phyloP scores from a whole-genome alignment of 2,329 filamentous ascomycete genomes.

The Ramularia endophylla region DNA sequence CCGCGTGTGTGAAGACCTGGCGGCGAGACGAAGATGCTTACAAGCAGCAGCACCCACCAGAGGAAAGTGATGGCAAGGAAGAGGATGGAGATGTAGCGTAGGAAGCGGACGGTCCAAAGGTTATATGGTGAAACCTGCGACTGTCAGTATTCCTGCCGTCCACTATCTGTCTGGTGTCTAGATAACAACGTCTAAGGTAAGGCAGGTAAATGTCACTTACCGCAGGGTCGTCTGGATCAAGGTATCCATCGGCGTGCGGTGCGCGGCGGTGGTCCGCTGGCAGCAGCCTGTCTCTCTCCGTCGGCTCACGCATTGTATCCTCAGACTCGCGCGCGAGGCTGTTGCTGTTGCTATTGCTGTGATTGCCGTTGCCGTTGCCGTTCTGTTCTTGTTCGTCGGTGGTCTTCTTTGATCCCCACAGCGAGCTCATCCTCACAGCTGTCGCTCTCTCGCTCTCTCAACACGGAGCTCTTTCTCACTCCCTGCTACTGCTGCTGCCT shows the following conservation, averaged over 20 bases:
- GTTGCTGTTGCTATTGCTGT: conserved; percentile 14
- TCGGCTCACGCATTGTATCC: conserved; percentile 39
- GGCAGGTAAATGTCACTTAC: conserved; percentile 43
- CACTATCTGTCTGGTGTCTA: too few relatives aligned
- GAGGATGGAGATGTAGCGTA: conserved; percentile 70
- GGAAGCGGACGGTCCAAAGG: conserved; percentile 78
- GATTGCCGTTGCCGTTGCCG: conserved; percentile 25
- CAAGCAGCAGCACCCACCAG: conserved; percentile 92
- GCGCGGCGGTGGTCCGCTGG: conserved; percentile 49
- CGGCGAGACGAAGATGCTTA: conserved; percentile 84
- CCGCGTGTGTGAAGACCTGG: conserved; percentile 80
- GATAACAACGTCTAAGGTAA: too few relatives aligned
- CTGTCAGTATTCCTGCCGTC: conserved; percentile 18
- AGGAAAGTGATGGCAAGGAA: conserved; percentile 70
- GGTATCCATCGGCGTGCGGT: conserved; percentile 58
- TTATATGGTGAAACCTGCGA: conserved; percentile 77
- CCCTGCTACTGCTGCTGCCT: too few relatives aligned
- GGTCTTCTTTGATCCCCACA: conserved; percentile 51
- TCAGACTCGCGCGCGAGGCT: conserved; percentile 15
- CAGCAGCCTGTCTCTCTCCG: conserved; percentile 62
- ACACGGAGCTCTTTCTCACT: too few relatives aligned
- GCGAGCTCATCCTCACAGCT: conserved; percentile 40
- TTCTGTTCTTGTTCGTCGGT: conserved; percentile 27
- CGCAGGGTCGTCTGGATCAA: conserved; percentile 75
- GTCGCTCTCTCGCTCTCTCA: too few relatives aligned